These are phyloP conservation scores for Colletotrichum tabaci DNA, from an alignment of 2,329 filamentous ascomycete species.

Conservation along the genomic window DNA sequence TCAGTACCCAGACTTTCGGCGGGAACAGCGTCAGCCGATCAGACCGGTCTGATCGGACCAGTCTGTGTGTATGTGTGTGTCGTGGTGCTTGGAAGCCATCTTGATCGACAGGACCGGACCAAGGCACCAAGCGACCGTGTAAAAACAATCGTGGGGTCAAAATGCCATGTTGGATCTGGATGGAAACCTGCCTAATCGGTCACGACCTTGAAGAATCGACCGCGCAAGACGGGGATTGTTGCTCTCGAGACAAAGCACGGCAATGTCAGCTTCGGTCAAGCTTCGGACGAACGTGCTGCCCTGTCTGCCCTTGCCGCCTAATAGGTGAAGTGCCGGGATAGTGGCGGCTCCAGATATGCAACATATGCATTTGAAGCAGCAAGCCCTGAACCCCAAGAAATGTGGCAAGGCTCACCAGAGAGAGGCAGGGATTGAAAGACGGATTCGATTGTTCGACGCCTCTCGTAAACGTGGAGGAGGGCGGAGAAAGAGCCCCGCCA, in stretches of 20 bases:
- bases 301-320: not conserved
- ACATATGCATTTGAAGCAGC: slow-evolving; percentile 1
- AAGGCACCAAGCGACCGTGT: not conserved
- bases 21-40: slow-evolving; percentile 34
- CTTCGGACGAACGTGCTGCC: slow-evolving; percentile 22
- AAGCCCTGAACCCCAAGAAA: not conserved
- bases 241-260: slow-evolving; percentile 13
- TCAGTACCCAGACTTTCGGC: slow-evolving; percentile 20
- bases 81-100: not conserved
- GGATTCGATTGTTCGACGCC: slow-evolving; percentile 6
- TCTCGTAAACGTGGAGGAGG: slow-evolving; percentile 21
- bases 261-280: slow-evolving; percentile 29
- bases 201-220: slow-evolving; percentile 1
- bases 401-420: slow-evolving; percentile 22
- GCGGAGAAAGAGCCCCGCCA: slow-evolving; percentile 8
- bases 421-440: not conserved
- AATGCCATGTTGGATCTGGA: slow-evolving; percentile 4
- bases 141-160: slow-evolving; percentile 3
- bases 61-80: not conserved
- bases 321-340: not conserved
- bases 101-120: not conserved
- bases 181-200: slow-evolving; percentile 8
- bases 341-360: slow-evolving; percentile 15
- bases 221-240: not conserved
- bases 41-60: not conserved